Percentiles rank a stretch among this genome's conserved stretches.
Conservation (phyloP, 2,329 filamentous ascomycete genomes). For the Trichoderma sp. region DNA sequence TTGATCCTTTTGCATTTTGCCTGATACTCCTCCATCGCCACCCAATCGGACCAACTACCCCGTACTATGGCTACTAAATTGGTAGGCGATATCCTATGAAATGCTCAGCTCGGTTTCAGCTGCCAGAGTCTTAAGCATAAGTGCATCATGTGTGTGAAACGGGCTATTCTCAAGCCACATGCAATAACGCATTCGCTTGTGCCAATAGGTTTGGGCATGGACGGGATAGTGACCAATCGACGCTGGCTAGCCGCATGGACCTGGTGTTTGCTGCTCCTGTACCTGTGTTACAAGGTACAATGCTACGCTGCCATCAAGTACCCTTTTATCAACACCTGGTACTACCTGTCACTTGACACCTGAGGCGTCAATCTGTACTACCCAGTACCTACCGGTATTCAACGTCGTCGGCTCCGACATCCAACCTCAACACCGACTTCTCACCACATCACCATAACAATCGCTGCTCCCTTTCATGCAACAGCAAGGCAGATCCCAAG, state of each 20-base stretch:
- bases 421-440: not conserved
- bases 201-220: not conserved
- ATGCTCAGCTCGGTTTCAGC: not conserved
- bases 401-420: not conserved
- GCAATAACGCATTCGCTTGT: not conserved
- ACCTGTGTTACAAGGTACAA: not conserved
- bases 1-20: not conserved
- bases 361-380: not conserved
- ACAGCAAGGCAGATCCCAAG: not conserved
- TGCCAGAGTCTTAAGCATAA: too few relatives aligned
- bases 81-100: not conserved
- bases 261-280: not conserved
- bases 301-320: not conserved
- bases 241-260: not conserved
- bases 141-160: not conserved
- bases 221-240: not conserved
- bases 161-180: conserved; percentile 8
- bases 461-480: not conserved
- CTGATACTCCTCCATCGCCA: not conserved
- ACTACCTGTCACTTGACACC: not conserved
- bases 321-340: not conserved
- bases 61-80: not conserved
- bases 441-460: too few relatives aligned
- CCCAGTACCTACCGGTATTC: not conserved
- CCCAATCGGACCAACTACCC: not conserved